Base-by-base conservation (phyloP, 805 yeast genomes). In the Huiozyma naganishii region DNA sequence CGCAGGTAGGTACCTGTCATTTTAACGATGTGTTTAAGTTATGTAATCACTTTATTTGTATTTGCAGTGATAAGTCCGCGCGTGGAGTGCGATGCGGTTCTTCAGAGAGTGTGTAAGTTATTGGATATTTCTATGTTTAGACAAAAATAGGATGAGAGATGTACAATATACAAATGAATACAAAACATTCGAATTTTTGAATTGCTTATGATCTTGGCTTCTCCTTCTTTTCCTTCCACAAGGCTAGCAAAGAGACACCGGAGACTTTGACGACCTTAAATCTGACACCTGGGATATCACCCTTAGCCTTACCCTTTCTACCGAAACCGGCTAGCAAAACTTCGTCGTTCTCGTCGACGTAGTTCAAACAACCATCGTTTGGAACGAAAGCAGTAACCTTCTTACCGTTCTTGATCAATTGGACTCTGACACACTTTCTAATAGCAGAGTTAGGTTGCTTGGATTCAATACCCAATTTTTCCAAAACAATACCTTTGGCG, bases 231-330 rank as follows among this genome's bases (percentile, higher is more conserved):
- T 94, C 98, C 82, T 90, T 92, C 97, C 96, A 92, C 75, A 92
- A 83, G 72, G 99, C 98, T 72, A 89, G 81, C 74, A 92, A 82
- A 64, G 98, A 92, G 68, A 94, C 98, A 85, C 98, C 98, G 65
- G 98, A 86, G 66, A 92, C 99, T 82, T 92, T 92, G 72, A 92
- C 99, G 72, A 92, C 99, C 86, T 92, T 92, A 88, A 92, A 92
- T 85, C 99, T 92, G 71, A 92, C 99, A 87, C 99, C 99, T 74
- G 98, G 98, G 70, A 92, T 90, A 89, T 92, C 99, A 82, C 99
- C 98, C 95, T 92, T 92, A 73, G 98, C 98, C 83, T 92, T 92
- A 80, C 98, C 98, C 83, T 95, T 92, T 80, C 97, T 88, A 87
- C 99, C 99, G 88, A 92, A 92, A 82, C 99, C 99, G 68, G 99